Evolutionary conservation across 192 early-diverging fungal species (phyloP).

Genomic region (Mortierella hygrophila): DNA sequence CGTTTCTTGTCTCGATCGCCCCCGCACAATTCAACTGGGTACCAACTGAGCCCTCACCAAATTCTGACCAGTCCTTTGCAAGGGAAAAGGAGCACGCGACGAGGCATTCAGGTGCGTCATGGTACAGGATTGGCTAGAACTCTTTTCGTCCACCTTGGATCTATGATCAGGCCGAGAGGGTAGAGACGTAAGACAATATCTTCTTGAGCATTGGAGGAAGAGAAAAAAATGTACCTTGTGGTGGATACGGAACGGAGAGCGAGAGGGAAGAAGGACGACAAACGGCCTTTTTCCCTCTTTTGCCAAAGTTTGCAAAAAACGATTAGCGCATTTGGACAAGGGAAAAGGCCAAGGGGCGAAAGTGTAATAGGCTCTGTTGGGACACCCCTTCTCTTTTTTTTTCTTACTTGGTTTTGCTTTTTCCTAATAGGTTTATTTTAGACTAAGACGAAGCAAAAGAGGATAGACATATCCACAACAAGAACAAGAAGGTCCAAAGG

Average conservation of each 20-base stretch:
- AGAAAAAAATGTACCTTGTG: background rate
- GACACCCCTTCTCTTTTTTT: background rate
- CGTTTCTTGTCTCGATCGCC: background rate
- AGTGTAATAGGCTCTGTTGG: background rate
- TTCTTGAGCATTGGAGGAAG: background rate
- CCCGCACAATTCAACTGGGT: background rate
- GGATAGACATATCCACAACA: background rate
- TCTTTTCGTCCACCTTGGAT: background rate
- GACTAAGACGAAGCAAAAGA: background rate
- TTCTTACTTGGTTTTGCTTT: background rate
- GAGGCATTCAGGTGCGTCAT: background rate
- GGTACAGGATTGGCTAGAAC: conserved; percentile 7
- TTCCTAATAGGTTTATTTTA: background rate
- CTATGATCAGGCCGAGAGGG: background rate
- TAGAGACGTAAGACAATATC: background rate
- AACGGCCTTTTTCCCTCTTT: background rate
- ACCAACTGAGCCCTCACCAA: background rate
- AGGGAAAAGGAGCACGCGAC: background rate
- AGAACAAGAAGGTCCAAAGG: background rate
- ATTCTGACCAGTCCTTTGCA: background rate
- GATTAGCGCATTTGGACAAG: background rate
- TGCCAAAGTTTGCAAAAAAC: background rate
- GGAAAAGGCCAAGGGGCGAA: conserved; percentile 2
- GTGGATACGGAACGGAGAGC: background rate
- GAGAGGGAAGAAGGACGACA: background rate